phyloP scores from a whole-genome alignment of 1,139 yeast species.

The Candida sanyaensis region DNA sequence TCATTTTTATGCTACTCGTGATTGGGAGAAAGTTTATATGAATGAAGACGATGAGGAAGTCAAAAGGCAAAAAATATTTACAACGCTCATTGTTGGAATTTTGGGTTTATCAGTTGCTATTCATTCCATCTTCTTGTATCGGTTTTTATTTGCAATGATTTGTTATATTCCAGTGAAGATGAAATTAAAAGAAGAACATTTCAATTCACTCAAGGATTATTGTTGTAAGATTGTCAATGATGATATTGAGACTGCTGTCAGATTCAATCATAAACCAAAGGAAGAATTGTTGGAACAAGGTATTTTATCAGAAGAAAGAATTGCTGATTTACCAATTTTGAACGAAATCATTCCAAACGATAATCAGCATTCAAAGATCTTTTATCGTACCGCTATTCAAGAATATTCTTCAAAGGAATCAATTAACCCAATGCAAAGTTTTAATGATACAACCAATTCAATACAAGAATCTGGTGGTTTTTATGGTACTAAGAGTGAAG shows the following conservation, averaged over 20 bases:
- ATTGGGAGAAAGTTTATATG: too few relatives aligned
- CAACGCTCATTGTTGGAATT: conserved; percentile 70
- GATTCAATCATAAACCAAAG: conserved; percentile 47
- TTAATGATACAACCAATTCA: background rate
- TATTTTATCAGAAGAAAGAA: conserved; percentile 20
- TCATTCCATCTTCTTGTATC: conserved; percentile 70
- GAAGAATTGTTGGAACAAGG: conserved; percentile 35
- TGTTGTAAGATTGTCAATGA: conserved; percentile 59
- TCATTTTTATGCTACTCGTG: too few relatives aligned
- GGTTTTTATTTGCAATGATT: conserved; percentile 58
- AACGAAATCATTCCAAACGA: conserved; percentile 8
- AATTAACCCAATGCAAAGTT: conserved; percentile 4
- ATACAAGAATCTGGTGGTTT: background rate
- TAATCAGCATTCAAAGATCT: conserved; percentile 8
- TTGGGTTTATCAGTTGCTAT: conserved; percentile 75
- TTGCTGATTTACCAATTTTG: conserved; percentile 12
- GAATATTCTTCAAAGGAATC: background rate
- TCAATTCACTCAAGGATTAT: conserved; percentile 52
- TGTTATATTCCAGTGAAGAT: conserved; percentile 57
- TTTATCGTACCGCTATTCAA: conserved; percentile 2
- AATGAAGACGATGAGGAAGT: conserved; percentile 55
- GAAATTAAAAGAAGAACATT: conserved; percentile 39
- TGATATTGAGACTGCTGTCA: conserved; percentile 53
- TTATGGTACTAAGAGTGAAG: background rate
- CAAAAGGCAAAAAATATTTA: conserved; percentile 59